Base-by-base conservation (phyloP, 768 basidiomycete genomes). In the Epithele typhae region DNA sequence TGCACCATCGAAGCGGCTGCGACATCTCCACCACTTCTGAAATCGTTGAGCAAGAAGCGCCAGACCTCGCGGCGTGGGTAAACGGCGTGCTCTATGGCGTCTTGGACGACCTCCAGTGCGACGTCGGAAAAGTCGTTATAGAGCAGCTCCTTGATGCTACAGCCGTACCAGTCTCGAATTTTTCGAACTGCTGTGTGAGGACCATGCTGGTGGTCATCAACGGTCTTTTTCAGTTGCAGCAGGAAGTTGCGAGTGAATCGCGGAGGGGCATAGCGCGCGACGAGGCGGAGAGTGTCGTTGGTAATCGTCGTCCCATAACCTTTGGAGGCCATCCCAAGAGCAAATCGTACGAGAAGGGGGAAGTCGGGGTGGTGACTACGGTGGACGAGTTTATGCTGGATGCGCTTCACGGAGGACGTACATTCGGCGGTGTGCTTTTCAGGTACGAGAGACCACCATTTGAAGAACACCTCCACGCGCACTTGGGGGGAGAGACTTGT, bases 401-500 rank as follows among this genome's bases (percentile, higher is more conserved):
- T 61, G 14, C 43, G 34, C 14, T 57, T 36, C 51, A 73, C 56
- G 12, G 53, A 40, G 11, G 46, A 30, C 2, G 34, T 42, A 38
- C 8, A 46, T 12, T 6, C 22, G 4, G 18, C 12, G 21, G 19
- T 36, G 3, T 18, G 23, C 15, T 7, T 17, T 2, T 39, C 7
- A 4, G 78, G 77, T 11, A 68, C 55, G 34, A 77, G 64, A 4
- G 66, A 60, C 42, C 76, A 56, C 78, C 79, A 81, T 12, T 63
- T 56, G 2, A 57, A 48, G 37, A 70, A 68, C n/a, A 45, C 43
- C 27, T 45, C 47, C 10, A 55, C 37, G 12, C 50, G 62, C 21
- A 60, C 46, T 30, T 57, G 54, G 6, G 34, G 43, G 9, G 51
- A 23, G 4, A 48, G 25, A 17, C 4, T 18, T 18, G 46, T 45